Conservation (phyloP, 179 eudicot species). For the Vitellaria paradoxa region DNA sequence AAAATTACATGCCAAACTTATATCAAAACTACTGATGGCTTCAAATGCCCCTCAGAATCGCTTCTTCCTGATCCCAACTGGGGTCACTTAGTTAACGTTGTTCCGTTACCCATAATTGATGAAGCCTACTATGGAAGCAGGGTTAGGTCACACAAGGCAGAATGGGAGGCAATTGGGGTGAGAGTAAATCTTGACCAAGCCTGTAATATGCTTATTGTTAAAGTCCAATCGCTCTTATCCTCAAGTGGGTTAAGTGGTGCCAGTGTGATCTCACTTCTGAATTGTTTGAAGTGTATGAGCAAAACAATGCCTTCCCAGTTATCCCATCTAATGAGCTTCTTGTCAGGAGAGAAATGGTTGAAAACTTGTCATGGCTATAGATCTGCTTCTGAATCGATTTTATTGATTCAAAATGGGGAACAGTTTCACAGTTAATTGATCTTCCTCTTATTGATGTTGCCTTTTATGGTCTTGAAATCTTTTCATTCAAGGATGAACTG, state of each 20-base stretch:
- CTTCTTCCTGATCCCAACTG: constrained; percentile 23
- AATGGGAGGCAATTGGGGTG: constrained; percentile 35
- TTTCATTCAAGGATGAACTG: constrained; percentile 33
- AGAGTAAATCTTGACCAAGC: constrained; percentile 21
- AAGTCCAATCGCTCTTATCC: constrained; percentile 19
- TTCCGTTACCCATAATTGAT: constrained; percentile 27
- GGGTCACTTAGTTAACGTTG: constrained; percentile 11
- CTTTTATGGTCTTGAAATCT: constrained; percentile 33
- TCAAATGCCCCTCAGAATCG: constrained; percentile 19
- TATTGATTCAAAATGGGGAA: constrained; percentile 34
- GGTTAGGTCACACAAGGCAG: constrained; percentile 18
- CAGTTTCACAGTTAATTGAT: constrained; percentile 31
- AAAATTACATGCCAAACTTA: constrained; percentile 22
- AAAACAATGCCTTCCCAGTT: constrained; percentile 10
- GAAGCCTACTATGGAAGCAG: constrained; percentile 28
- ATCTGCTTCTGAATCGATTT: constrained; percentile 28
- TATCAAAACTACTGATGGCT: constrained; percentile 31
- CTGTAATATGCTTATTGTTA: constrained; percentile 19
- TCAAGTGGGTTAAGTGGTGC: constrained; percentile 9
- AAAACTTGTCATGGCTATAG: constrained; percentile 31
- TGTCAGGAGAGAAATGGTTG: constrained; percentile 26
- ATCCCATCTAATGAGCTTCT: constrained; percentile 14
- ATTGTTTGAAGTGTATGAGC: constrained; percentile 19
- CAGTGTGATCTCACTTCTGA: constrained; percentile 19
- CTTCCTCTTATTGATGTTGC: constrained; percentile 44